A percentile compares a stretch with the other conserved stretches of the same genome.
These are phyloP conservation scores for Tylopilus balloui DNA, from an alignment of 768 basidiomycete genomes.

Conservation along the genomic window DNA sequence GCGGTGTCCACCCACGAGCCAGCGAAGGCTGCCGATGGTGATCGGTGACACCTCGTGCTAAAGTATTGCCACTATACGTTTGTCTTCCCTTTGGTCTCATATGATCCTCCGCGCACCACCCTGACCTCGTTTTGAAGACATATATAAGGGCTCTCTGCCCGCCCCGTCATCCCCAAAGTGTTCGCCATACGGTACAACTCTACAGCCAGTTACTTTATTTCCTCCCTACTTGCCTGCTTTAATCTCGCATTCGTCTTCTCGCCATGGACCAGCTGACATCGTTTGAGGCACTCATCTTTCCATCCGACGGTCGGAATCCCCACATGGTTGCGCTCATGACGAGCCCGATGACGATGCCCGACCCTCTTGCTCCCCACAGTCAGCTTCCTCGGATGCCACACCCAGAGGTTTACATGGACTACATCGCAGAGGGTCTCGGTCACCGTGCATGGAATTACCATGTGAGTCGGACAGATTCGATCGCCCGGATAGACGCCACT, in stretches of 20 bases:
- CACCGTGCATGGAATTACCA: constrained; percentile 69
- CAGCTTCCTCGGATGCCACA: constrained; percentile 66
- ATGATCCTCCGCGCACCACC: constrained; percentile 27
- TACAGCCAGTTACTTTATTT: constrained; percentile 18
- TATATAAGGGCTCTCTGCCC: constrained; percentile 26
- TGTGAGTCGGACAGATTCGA: constrained; percentile 38
- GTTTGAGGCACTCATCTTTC: constrained; percentile 74
- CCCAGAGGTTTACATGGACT: constrained; percentile 83
- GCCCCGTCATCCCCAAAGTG: constrained; percentile 16
- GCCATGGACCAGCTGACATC: constrained; percentile 60
- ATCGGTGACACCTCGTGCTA: constrained; percentile 36
- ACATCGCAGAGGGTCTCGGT: constrained; percentile 70
- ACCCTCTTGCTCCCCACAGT: constrained; percentile 43
- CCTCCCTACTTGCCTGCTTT: constrained; percentile 14
- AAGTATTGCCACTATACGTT: constrained; percentile 25
- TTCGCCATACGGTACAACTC: constrained; percentile 20
- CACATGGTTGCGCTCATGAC: constrained; percentile 72
- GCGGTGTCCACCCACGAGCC: constrained; percentile 4
- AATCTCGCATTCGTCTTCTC: constrained; percentile 15
- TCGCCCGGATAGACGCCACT: constrained; percentile 17
- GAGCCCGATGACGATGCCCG: constrained; percentile 47
- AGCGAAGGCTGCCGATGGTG: constrained; percentile 14
- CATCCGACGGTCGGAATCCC: constrained; percentile 71
- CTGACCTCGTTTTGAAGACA: constrained; percentile 39
- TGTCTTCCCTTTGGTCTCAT: constrained; percentile 22